A percentile compares a stretch with the other conserved stretches of the same genome.
phyloP scores from a whole-genome alignment of 179 eudicot genomes.

The Corrigiola litoralis region DNA sequence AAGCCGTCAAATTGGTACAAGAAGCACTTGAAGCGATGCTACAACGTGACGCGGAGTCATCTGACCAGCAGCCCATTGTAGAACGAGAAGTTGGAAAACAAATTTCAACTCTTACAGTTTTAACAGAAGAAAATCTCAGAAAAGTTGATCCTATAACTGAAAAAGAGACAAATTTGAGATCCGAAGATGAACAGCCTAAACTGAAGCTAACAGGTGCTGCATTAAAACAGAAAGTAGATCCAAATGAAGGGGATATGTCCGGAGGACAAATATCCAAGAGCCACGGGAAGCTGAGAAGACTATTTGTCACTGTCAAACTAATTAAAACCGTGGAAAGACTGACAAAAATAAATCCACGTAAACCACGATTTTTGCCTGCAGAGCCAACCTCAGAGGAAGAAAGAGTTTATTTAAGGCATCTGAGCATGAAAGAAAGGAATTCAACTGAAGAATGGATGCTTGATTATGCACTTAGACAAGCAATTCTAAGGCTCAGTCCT shows the following conservation, averaged over 20 bases:
- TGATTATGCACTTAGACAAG: slow-evolving; percentile 76
- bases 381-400: slow-evolving; percentile 38
- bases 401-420: slow-evolving; percentile 44
- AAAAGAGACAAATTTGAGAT: not conserved
- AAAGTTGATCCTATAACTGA: not conserved
- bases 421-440: slow-evolving; percentile 54
- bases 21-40: slow-evolving; percentile 74
- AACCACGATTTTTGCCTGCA: slow-evolving; percentile 23
- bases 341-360: slow-evolving; percentile 34
- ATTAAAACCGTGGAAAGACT: slow-evolving; percentile 75
- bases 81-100: slow-evolving; percentile 9
- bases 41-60: slow-evolving; percentile 43
- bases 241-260: slow-evolving; percentile 18
- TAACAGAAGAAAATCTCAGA: slow-evolving; percentile 14
- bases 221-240: slow-evolving; percentile 15
- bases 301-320: slow-evolving; percentile 62
- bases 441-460: slow-evolving; percentile 92
- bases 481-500: slow-evolving; percentile 59
- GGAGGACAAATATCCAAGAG: slow-evolving; percentile 37
- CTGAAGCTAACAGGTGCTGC: not conserved
- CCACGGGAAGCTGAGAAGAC: slow-evolving; percentile 55
- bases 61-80: slow-evolving; percentile 41
- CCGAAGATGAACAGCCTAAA: slow-evolving; percentile 10
- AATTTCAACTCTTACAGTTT: slow-evolving; percentile 6
- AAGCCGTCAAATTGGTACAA: slow-evolving; percentile 56